Evolutionary conservation across 495 filamentous ascomycete genomes (phyloP), one percentile per base, ranked within the genome.

Genomic region (Tuber melanosporum): DNA sequence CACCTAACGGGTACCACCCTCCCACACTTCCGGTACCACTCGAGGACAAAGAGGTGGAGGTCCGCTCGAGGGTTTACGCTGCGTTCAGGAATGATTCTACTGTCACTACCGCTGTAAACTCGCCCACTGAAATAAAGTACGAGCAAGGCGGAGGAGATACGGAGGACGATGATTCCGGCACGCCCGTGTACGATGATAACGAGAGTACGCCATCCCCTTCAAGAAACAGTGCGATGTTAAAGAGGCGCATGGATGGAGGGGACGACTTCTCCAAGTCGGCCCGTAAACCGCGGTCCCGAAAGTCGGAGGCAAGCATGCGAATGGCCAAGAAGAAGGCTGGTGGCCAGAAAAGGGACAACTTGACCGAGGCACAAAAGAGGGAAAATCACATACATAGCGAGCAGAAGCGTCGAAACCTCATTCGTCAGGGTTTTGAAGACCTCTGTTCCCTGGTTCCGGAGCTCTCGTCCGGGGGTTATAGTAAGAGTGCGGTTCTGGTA

Each of bases 301-400:
- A 76, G 71, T 75, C 76, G 43, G 81, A 83, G 39, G 70, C 81
- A 6, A 80, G 39, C 22, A 57, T 78, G 32, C 73, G 75, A 73
- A 79, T 75, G 73, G 70, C 75, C 20, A 83, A 83, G 70, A 83
- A 83, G 71, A 83, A 83, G 73, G 71, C 74, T 39, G 71, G 70
- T n/a, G 77, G 75, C 32, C 79, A 77, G n/a, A 83, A 83, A 74
- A 89, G 93, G 39, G 91, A 94, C 83, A 95, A 95, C 79, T 87
- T 97, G 43, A 91, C 91, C 0, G 92, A 94, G 76, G 91, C 92
- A 74, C 91, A 97, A 83, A 97, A 95, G 85, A 87, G 93, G 62
- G 90, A 90, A 77, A 96, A 97, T 77, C 94, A 97, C 83, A 96
- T 97, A 80, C 87, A 89, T 72, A 96, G 93, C 49, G 94, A 98